phyloP scores from a whole-genome alignment of 371 early-diverging fungal species.

The Nematocida sp. region DNA sequence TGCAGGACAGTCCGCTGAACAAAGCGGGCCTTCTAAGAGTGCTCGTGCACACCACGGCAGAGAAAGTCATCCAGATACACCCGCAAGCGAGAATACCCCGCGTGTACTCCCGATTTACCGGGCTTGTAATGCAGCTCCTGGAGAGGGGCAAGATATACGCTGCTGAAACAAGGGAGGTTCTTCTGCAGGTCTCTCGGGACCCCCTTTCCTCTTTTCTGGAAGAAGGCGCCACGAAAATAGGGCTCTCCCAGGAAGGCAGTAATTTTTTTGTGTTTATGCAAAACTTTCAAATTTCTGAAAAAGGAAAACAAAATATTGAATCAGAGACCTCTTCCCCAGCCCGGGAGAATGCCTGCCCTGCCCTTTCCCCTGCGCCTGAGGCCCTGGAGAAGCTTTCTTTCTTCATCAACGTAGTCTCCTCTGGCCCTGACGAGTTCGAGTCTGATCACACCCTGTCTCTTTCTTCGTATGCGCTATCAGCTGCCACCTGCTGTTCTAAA shows the following conservation, averaged over 20 bases:
- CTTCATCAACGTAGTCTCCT: constrained; percentile 39
- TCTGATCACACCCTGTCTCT: constrained; percentile 1
- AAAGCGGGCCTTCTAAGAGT: constrained; percentile 86
- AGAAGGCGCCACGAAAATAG: constrained; percentile 66
- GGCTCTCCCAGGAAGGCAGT: constrained; percentile 50
- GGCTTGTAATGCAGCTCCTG: constrained; percentile 80
- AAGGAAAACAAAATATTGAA: too few relatives aligned
- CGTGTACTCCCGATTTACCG: constrained; percentile 90
- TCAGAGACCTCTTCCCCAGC: too few relatives aligned
- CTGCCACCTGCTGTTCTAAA: constrained; percentile 47
- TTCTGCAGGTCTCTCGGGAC: constrained; percentile 87
- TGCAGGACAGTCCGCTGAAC: constrained; percentile 90
- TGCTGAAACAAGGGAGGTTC: constrained; percentile 74
- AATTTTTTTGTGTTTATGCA: constrained; percentile 9
- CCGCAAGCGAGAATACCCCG: constrained; percentile 90
- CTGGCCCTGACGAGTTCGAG: constrained; percentile 36
- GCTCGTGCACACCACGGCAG: constrained; percentile 81
- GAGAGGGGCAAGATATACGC: constrained; percentile 86
- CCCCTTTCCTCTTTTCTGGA: constrained; percentile 83
- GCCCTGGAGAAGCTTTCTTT: constrained; percentile 13
- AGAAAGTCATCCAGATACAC: constrained; percentile 87
- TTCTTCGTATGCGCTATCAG: constrained; percentile 30
- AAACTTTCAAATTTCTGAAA: neutral
- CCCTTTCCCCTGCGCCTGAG: neutral
- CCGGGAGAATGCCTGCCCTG: too few relatives aligned